Evolutionary conservation across 2,329 filamentous ascomycete species (phyloP).

Genomic region (Fusarium sp.): DNA sequence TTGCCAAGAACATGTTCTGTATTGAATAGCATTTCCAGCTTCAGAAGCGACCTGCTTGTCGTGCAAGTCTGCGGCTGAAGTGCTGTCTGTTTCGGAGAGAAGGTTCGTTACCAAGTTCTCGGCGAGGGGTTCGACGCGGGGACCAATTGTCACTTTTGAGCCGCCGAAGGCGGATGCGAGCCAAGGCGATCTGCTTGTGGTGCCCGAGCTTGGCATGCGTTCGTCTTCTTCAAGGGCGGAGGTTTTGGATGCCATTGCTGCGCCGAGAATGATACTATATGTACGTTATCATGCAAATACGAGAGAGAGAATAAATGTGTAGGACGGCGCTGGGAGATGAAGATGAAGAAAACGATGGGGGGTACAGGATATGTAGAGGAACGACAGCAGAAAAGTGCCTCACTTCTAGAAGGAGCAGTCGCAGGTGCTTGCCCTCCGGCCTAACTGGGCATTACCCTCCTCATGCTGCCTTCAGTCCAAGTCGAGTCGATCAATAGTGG

Average conservation of each 20-base stretch:
- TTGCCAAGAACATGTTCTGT: constrained; percentile 92
- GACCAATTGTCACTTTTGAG: constrained; percentile 58
- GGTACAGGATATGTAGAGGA: neutral
- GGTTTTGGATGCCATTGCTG: constrained; percentile 18
- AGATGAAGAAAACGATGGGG: neutral
- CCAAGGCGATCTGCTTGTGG: constrained; percentile 40
- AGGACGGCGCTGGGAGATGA: neutral
- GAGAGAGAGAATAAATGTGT: neutral
- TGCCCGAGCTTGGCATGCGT: constrained; percentile 6
- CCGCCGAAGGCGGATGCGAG: constrained; percentile 55
- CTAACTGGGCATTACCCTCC: neutral
- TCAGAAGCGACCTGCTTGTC: constrained; percentile 79
- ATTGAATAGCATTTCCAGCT: constrained; percentile 83
- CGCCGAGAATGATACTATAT: neutral
- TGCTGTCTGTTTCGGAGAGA: constrained; percentile 54
- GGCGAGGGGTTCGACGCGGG: constrained; percentile 63
- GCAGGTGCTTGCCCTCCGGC: neutral
- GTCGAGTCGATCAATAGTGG: neutral
- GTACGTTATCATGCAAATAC: neutral
- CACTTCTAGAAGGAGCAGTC: neutral
- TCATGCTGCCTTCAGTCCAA: neutral
- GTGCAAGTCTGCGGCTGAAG: constrained; percentile 61
- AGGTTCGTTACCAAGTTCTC: constrained; percentile 48
- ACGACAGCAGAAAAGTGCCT: constrained; percentile 8
- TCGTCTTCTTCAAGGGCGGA: constrained; percentile 23